A percentile compares a stretch with the other conserved stretches of the same genome.
Evolutionary conservation across 2,329 filamentous ascomycete genomes (phyloP).

Genomic region (Trichoderma semiorbis): DNA sequence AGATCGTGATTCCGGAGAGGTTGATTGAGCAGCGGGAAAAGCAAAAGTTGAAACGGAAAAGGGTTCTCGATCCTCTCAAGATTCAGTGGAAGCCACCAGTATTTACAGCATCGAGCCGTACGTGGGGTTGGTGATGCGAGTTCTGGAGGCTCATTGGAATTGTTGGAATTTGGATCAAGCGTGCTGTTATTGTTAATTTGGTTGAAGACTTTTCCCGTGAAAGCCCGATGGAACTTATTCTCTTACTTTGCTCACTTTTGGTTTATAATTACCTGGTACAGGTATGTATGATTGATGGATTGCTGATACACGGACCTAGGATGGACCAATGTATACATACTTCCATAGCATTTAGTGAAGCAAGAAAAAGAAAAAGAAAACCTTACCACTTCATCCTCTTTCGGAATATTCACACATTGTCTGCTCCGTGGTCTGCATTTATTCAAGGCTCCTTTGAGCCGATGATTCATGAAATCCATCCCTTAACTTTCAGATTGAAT

Average conservation of each 20-base stretch:
- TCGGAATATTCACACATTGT: neutral
- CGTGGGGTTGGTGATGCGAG: slow-evolving; percentile 80
- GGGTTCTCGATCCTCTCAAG: slow-evolving; percentile 70
- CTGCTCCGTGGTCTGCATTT: neutral
- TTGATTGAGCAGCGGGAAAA: slow-evolving; percentile 77
- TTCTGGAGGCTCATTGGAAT: neutral
- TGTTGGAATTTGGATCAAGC: neutral
- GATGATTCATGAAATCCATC: no score
- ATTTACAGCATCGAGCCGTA: slow-evolving; percentile 83
- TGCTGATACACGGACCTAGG: neutral
- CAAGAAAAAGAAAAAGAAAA: neutral
- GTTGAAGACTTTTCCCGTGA: neutral
- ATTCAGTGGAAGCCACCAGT: slow-evolving; percentile 96
- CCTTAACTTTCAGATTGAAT: neutral
- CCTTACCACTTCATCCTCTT: neutral
- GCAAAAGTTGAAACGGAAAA: slow-evolving; percentile 72
- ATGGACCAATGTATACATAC: neutral
- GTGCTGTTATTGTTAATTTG: neutral
- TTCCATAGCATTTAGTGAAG: neutral
- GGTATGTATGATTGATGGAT: neutral
- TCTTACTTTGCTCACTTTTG: neutral
- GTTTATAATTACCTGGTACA: neutral
- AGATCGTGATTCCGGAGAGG: slow-evolving; percentile 86
- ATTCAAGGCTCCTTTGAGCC: no score
- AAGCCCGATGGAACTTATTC: neutral